Evolutionary conservation across 176 grass and related monocot genomes (phyloP).

Genomic region (Oryza glumipatula): DNA sequence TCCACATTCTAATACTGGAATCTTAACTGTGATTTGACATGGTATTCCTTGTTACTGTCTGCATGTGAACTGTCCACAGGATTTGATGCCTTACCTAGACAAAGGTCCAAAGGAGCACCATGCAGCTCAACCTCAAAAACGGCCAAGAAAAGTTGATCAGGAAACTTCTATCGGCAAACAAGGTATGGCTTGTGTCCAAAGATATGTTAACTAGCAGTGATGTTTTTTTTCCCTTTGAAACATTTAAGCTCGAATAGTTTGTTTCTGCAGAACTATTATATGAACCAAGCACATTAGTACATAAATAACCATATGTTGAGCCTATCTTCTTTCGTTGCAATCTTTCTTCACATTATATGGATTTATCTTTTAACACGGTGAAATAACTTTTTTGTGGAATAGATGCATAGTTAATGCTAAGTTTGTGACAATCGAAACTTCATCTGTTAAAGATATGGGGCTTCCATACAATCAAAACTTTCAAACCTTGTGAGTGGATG

Average conservation of each 20-base stretch:
- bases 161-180: conserved; percentile 49
- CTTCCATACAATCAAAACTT: background rate
- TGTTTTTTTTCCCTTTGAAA: conserved; percentile 16
- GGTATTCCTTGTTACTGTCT: conserved; percentile 3
- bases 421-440: background rate
- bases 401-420: background rate
- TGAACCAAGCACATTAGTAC: background rate
- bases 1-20: background rate
- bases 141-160: conserved; percentile 77
- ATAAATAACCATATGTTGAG: background rate
- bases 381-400: background rate
- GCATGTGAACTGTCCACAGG: conserved; percentile 50
- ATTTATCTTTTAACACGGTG: background rate
- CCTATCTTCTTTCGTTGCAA: background rate
- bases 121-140: conserved; percentile 83
- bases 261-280: conserved; percentile 1
- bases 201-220: background rate
- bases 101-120: conserved; percentile 95
- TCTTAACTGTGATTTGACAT: conserved; percentile 3
- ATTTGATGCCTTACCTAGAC: conserved; percentile 89
- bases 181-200: conserved; percentile 41
- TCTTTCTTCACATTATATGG: background rate
- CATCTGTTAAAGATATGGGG: conserved; percentile 10
- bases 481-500: background rate
- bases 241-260: background rate